Conservation (phyloP, 805 yeast genomes). For the Kurtzmaniella cleridarum region DNA sequence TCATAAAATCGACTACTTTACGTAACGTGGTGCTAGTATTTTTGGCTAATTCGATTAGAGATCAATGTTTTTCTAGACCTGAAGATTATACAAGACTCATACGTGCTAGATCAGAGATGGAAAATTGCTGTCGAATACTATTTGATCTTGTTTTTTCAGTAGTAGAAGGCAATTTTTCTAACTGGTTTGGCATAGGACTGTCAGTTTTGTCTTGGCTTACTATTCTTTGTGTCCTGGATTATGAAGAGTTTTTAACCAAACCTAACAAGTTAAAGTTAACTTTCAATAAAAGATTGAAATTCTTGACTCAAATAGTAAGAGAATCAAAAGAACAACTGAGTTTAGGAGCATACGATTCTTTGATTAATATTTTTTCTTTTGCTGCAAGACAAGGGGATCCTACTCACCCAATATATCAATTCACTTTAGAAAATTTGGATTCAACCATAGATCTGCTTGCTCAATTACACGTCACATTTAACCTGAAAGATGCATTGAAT, state of each 20-base stretch:
- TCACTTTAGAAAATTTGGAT: slow-evolving; percentile 27
- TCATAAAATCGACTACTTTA: slow-evolving; percentile 30
- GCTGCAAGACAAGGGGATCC: slow-evolving; percentile 25
- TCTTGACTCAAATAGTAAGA: slow-evolving; percentile 20
- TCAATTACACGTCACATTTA: slow-evolving; percentile 9
- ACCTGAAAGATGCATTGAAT: slow-evolving; percentile 9
- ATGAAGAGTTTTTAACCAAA: slow-evolving; percentile 21
- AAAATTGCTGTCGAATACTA: slow-evolving; percentile 19
- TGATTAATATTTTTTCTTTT: slow-evolving; percentile 30
- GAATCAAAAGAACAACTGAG: slow-evolving; percentile 22
- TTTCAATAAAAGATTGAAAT: slow-evolving; percentile 33
- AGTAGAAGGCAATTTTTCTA: slow-evolving; percentile 21
- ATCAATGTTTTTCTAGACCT: slow-evolving; percentile 33
- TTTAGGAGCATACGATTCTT: slow-evolving; percentile 29
- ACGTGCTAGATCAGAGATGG: slow-evolving; percentile 17
- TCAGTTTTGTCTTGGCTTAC: slow-evolving; percentile 29
- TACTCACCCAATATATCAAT: slow-evolving; percentile 24
- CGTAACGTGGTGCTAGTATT: slow-evolving; percentile 29
- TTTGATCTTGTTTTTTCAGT: slow-evolving; percentile 27
- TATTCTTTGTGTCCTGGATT: slow-evolving; percentile 29
- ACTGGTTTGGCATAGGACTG: slow-evolving; percentile 11
- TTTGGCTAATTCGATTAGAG: slow-evolving; percentile 24
- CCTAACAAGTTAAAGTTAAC: slow-evolving; percentile 27
- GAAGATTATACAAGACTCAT: slow-evolving; percentile 26
- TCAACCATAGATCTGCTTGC: slow-evolving; percentile 21